Conservation (phyloP, 371 early-diverging fungal genomes). For the Fennellomyces sp. region DNA sequence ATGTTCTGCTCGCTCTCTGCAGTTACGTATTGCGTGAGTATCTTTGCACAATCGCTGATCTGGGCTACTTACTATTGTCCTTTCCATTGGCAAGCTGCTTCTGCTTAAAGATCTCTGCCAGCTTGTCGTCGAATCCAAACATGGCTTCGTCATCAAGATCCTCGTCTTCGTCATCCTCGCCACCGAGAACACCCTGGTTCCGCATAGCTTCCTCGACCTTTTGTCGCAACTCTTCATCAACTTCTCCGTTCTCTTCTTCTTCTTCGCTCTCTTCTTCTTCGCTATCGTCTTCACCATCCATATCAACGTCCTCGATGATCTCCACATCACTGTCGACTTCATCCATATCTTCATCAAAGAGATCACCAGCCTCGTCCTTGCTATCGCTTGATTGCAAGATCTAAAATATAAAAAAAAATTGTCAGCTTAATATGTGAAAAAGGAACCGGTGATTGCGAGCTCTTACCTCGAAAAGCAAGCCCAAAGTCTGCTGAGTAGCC, state of each 20-base stretch:
- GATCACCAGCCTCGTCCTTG: slow-evolving; percentile 55
- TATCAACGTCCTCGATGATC: slow-evolving; percentile 47
- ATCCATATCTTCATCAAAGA: slow-evolving; percentile 57
- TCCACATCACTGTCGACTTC: slow-evolving; percentile 47
- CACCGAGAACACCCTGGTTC: slow-evolving; percentile 50
- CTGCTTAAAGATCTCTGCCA: slow-evolving; percentile 89
- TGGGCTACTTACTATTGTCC: not conserved
- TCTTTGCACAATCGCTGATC: not conserved
- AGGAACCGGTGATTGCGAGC: not conserved
- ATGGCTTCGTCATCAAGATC: slow-evolving; percentile 89
- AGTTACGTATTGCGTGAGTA: not conserved
- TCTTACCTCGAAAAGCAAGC: slow-evolving; percentile 73
- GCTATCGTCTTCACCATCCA: slow-evolving; percentile 54
- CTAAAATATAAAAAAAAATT: slow-evolving; percentile 20
- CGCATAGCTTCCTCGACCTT: slow-evolving; percentile 70
- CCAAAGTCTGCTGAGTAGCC: slow-evolving; percentile 75
- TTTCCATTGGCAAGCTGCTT: slow-evolving; percentile 53
- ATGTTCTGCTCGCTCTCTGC: slow-evolving; percentile 68
- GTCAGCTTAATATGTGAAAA: no score
- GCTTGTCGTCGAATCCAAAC: slow-evolving; percentile 89
- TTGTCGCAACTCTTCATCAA: slow-evolving; percentile 72
- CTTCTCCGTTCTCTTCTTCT: slow-evolving; percentile 33
- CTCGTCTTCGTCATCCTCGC: slow-evolving; percentile 62
- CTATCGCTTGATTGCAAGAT: slow-evolving; percentile 57
- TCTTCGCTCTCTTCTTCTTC: slow-evolving; percentile 54